Percentiles rank a stretch among this genome's conserved stretches.
Evolutionary conservation across 306 rosid species (phyloP).

Genomic region (Lathyrus sativus): DNA sequence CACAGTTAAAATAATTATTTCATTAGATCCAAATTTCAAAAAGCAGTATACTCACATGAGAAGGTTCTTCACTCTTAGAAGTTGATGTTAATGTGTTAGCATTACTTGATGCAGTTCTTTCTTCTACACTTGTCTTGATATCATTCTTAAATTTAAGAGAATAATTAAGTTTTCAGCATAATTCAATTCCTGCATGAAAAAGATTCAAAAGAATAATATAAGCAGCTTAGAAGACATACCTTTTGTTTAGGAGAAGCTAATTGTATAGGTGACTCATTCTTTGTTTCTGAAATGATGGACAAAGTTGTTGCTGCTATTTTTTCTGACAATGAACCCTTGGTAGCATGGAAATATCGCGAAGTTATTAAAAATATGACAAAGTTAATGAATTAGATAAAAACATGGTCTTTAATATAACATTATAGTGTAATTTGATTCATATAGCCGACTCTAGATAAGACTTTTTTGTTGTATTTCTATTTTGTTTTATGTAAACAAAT

Average conservation of each 20-base stretch:
- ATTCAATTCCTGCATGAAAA: too few species aligned
- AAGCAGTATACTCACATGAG: too few species aligned
- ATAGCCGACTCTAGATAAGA: too few species aligned
- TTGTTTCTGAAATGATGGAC: too few species aligned
- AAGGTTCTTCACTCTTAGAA: too few species aligned
- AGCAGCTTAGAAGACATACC: not conserved
- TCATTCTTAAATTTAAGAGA: not conserved
- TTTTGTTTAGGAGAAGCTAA: not conserved
- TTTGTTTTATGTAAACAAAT: not conserved
- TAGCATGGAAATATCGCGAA: not conserved
- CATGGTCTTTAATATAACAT: too few species aligned
- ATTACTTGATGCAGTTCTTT: not conserved
- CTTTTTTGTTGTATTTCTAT: not conserved
- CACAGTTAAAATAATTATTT: too few species aligned
- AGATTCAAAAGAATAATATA: not conserved
- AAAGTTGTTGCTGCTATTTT: not conserved
- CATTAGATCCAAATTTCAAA: too few species aligned
- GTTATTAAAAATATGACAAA: too few species aligned
- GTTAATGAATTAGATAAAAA: too few species aligned
- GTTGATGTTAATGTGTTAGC: not conserved
- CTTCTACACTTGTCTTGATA: not conserved
- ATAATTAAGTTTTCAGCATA: not conserved
- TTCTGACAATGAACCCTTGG: not conserved
- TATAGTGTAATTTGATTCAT: too few species aligned
- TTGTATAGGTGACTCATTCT: not conserved